Evolutionary conservation across 768 basidiomycete species (phyloP).

Genomic region (Tulasnella sp.): DNA sequence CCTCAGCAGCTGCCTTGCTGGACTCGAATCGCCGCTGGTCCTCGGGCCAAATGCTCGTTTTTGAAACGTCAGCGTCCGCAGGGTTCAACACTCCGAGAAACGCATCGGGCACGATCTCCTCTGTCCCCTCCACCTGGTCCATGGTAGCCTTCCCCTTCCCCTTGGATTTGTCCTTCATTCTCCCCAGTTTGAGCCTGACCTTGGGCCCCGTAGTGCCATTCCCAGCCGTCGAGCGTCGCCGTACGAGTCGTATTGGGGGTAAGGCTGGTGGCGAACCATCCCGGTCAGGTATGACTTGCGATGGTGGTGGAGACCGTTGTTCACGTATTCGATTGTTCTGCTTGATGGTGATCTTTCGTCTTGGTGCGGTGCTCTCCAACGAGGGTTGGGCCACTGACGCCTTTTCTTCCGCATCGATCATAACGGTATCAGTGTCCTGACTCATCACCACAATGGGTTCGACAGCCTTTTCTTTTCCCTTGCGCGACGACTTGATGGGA

Average conservation of each 20-base stretch:
- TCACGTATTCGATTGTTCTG: not conserved
- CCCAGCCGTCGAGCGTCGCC: not conserved
- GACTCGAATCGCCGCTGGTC: conserved; percentile 69
- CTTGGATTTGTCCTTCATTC: conserved; percentile 21
- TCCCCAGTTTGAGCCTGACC: conserved; percentile 18
- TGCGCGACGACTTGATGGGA: too few species aligned
- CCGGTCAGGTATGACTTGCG: too few species aligned
- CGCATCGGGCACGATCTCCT: conserved; percentile 36
- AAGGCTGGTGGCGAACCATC: not conserved
- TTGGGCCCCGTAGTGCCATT: not conserved
- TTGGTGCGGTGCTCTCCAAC: not conserved
- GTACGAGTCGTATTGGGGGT: not conserved
- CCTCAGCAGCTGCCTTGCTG: conserved; percentile 65
- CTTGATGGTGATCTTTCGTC: not conserved
- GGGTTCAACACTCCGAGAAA: conserved; percentile 74
- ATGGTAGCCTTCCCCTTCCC: conserved; percentile 22
- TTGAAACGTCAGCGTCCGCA: conserved; percentile 60
- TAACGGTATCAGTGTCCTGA: too few species aligned
- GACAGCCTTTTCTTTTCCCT: too few species aligned
- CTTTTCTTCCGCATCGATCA: too few species aligned
- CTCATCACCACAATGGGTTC: too few species aligned
- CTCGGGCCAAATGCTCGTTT: conserved; percentile 46
- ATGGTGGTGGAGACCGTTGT: too few species aligned
- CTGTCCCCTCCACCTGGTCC: conserved; percentile 38
- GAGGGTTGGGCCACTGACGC: too few species aligned